These are phyloP conservation scores for Oryza officinalis DNA, from an alignment of 176 grass and related monocot species.

Conservation along the genomic window DNA sequence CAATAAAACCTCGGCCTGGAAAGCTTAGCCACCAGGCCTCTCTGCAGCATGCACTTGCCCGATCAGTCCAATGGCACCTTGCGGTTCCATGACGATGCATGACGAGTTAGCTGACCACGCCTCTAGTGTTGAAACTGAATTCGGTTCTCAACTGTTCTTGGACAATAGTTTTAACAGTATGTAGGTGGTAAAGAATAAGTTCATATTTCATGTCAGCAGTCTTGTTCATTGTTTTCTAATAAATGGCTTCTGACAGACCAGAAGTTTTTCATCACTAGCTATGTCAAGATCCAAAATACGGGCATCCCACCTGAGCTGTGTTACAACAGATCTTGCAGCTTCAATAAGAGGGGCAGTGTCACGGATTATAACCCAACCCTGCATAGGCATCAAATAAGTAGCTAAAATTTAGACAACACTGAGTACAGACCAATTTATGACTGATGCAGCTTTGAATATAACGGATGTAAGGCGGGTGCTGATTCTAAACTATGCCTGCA, in stretches of 20 bases:
- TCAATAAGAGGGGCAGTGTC: slow-evolving; percentile 75
- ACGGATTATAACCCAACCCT: slow-evolving; percentile 93
- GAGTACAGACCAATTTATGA: not conserved
- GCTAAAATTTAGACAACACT: slow-evolving; percentile 19
- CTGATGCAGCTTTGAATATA: not conserved
- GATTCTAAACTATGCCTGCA: not conserved
- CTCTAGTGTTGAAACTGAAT: slow-evolving; percentile 24
- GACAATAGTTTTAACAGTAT: slow-evolving; percentile 30
- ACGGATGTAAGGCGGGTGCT: not conserved
- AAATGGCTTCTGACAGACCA: slow-evolving; percentile 95
- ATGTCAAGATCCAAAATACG: slow-evolving; percentile 80
- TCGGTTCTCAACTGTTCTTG: slow-evolving; percentile 32
- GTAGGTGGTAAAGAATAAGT: slow-evolving; percentile 40
- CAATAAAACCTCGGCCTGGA: slow-evolving; percentile 52
- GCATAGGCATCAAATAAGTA: slow-evolving; percentile 36
- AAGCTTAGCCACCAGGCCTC: slow-evolving; percentile 51
- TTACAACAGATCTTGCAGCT: slow-evolving; percentile 70
- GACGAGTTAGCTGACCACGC: slow-evolving; percentile 42
- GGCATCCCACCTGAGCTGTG: slow-evolving; percentile 88
- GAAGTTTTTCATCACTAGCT: slow-evolving; percentile 86
- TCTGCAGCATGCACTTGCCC: slow-evolving; percentile 47
- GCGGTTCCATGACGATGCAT: slow-evolving; percentile 57
- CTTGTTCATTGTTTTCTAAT: slow-evolving; percentile 68
- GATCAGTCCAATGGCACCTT: slow-evolving; percentile 59
- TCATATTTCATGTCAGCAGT: slow-evolving; percentile 44